Conservation (phyloP, 2,329 filamentous ascomycete genomes). For the Didymella keratinophila region DNA sequence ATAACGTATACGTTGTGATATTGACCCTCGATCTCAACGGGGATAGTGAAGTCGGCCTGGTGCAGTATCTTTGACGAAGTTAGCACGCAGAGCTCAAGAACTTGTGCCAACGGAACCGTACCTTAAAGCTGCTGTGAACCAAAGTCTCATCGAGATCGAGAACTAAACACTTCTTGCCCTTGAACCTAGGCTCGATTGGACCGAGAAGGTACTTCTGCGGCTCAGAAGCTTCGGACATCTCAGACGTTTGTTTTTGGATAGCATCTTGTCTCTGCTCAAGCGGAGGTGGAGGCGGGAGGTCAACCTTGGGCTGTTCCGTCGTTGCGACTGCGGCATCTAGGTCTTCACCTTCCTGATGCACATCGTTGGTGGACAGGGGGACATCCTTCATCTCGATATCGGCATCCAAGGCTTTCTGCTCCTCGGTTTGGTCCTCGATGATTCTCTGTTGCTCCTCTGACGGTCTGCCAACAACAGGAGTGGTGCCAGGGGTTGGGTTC, state of each 20-base stretch:
- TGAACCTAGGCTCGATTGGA: conserved; percentile 79
- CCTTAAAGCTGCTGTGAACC: conserved; percentile 99
- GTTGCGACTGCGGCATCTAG: conserved; percentile 35
- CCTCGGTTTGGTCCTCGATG: conserved; percentile 60
- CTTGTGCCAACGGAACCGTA: conserved; percentile 51
- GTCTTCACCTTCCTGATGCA: conserved; percentile 51
- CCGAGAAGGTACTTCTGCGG: conserved; percentile 77
- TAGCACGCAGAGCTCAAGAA: conserved; percentile 14
- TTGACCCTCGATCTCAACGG: conserved; percentile 97
- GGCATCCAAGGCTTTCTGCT: conserved; percentile 59
- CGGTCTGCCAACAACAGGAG: conserved; percentile 43
- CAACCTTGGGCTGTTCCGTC: conserved; percentile 50
- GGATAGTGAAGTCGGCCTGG: conserved; percentile 98
- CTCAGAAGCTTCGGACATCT: conserved; percentile 53
- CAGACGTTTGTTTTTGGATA: conserved; percentile 51
- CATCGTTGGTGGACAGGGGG: conserved; percentile 61
- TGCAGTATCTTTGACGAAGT: conserved; percentile 78
- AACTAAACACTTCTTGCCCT: conserved; percentile 91
- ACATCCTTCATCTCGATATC: conserved; percentile 72
- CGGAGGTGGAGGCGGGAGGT: conserved; percentile 66
- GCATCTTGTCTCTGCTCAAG: conserved; percentile 55
- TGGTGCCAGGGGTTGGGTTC: conserved; percentile 56
- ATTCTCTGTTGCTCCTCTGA: conserved; percentile 51
- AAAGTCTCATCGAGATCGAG: conserved; percentile 95
- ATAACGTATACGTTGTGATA: conserved; percentile 99